phyloP scores from a whole-genome alignment of 176 grass and related monocot genomes.

The Areca catechu region DNA sequence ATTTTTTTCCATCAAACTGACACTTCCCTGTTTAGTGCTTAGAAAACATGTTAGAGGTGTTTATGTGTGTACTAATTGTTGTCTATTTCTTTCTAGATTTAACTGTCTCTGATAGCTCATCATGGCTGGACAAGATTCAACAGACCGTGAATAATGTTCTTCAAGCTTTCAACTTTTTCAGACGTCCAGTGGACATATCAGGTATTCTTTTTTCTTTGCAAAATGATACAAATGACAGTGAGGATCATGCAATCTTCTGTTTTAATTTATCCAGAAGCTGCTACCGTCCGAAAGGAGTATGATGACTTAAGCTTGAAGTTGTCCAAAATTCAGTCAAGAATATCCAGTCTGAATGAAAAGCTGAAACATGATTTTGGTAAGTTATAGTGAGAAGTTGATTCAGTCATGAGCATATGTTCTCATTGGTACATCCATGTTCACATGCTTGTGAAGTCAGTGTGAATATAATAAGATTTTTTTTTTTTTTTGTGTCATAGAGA shows the following conservation, averaged over 20 bases:
- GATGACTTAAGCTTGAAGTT: slow-evolving; percentile 81
- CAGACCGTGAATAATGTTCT: slow-evolving; percentile 75
- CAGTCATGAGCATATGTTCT: background rate
- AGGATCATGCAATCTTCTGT: slow-evolving; percentile 10
- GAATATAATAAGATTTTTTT: too few relatives aligned
- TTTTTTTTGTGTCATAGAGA: too few relatives aligned
- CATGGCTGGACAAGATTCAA: slow-evolving; percentile 93
- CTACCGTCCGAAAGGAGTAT: slow-evolving; percentile 80
- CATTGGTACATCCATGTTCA: too few relatives aligned
- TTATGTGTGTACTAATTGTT: slow-evolving; percentile 14
- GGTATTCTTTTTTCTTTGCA: slow-evolving; percentile 39
- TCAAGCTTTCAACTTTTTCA: slow-evolving; percentile 85
- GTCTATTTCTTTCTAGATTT: slow-evolving; percentile 22
- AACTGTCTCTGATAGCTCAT: slow-evolving; percentile 32
- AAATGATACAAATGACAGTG: slow-evolving; percentile 1
- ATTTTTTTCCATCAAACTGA: too few relatives aligned
- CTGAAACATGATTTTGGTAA: slow-evolving; percentile 86
- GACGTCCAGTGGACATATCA: slow-evolving; percentile 79
- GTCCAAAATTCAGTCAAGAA: slow-evolving; percentile 83
- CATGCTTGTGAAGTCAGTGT: too few relatives aligned
- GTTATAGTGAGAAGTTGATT: slow-evolving; percentile 11
- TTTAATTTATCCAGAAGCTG: slow-evolving; percentile 58
- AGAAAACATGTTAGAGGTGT: background rate
- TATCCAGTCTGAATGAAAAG: slow-evolving; percentile 61
- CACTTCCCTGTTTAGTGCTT: background rate